Conservation (phyloP, 306 rosid genomes). For the Sicyos baderoa region DNA sequence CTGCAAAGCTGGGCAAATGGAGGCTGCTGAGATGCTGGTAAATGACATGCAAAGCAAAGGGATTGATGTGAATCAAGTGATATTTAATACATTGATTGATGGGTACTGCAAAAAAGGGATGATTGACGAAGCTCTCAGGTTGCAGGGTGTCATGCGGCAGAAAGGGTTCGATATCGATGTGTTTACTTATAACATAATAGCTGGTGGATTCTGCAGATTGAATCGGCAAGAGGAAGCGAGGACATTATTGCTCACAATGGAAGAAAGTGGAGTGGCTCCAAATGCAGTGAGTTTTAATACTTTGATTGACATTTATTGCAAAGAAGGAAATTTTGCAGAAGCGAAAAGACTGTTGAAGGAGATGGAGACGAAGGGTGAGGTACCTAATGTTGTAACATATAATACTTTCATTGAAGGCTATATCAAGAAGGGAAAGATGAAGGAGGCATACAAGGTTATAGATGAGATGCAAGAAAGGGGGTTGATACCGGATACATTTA, state of each 20-base stretch:
- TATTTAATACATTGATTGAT: conserved; percentile 55
- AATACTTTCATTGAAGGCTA: conserved; percentile 61
- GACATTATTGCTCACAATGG: conserved; percentile 47
- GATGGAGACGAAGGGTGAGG: conserved; percentile 47
- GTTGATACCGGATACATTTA: conserved; percentile 49
- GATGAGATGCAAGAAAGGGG: conserved; percentile 53
- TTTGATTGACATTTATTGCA: conserved; percentile 64
- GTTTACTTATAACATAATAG: conserved; percentile 50
- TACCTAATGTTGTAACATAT: conserved; percentile 51
- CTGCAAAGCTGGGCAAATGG: conserved; percentile 65
- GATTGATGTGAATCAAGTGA: conserved; percentile 38
- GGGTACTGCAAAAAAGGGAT: conserved; percentile 65
- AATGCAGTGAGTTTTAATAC: conserved; percentile 48
- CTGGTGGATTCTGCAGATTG: conserved; percentile 48
- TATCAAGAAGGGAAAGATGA: conserved; percentile 54
- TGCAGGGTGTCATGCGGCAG: conserved; percentile 43
- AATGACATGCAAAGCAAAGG: conserved; percentile 63
- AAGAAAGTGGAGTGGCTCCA: conserved; percentile 50
- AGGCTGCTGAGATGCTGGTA: conserved; percentile 56
- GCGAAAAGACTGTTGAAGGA: conserved; percentile 48
- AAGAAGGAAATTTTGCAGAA: conserved; percentile 71
- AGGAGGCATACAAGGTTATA: conserved; percentile 44
- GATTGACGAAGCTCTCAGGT: conserved; percentile 56
- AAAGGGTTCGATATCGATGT: conserved; percentile 54
- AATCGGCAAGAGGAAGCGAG: conserved; percentile 58